These are phyloP conservation scores for Aspergillus fructus DNA, from an alignment of 2,329 filamentous ascomycete genomes.

Conservation along the genomic window DNA sequence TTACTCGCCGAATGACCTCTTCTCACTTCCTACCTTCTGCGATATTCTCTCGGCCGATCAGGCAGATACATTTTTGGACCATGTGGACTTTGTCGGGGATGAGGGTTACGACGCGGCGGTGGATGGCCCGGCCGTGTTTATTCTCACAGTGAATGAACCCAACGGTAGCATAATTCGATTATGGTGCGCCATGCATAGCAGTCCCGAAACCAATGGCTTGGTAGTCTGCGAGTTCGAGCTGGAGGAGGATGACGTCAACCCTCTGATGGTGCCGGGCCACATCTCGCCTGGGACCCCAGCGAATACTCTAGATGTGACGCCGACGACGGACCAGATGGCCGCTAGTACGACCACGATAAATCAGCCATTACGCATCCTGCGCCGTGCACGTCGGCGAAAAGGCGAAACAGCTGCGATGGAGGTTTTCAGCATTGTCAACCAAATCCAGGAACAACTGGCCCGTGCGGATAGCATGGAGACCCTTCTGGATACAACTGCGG, in stretches of 20 bases:
- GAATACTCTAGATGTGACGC: conserved; percentile 69
- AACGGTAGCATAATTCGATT: conserved; percentile 62
- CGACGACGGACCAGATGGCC: conserved; percentile 70
- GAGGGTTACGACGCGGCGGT: conserved; percentile 72
- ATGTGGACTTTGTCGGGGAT: conserved; percentile 83
- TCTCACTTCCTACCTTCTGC: conserved; percentile 72
- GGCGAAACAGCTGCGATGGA: conserved; percentile 87
- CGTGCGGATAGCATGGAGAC: conserved; percentile 65
- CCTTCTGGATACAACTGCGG: conserved; percentile 78
- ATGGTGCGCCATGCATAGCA: conserved; percentile 85
- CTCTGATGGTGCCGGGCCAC: conserved; percentile 22
- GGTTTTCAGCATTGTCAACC: conserved; percentile 88
- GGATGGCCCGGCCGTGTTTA: conserved; percentile 85
- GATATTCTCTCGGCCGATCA: conserved; percentile 83
- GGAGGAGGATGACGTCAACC: conserved; percentile 71
- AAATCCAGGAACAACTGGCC: conserved; percentile 79
- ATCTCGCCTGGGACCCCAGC: conserved; percentile 20
- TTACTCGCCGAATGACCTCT: conserved; percentile 73
- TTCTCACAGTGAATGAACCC: conserved; percentile 66
- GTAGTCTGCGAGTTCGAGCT: conserved; percentile 87
- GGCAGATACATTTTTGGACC: conserved; percentile 77
- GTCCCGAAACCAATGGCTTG: conserved; percentile 64
- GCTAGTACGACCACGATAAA: conserved; percentile 75
- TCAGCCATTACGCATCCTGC: conserved; percentile 72
- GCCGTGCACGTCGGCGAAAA: conserved; percentile 71